Evolutionary conservation across 768 basidiomycete species (phyloP), one percentile per base, ranked within the genome.

Genomic region (Calocybe indica): DNA sequence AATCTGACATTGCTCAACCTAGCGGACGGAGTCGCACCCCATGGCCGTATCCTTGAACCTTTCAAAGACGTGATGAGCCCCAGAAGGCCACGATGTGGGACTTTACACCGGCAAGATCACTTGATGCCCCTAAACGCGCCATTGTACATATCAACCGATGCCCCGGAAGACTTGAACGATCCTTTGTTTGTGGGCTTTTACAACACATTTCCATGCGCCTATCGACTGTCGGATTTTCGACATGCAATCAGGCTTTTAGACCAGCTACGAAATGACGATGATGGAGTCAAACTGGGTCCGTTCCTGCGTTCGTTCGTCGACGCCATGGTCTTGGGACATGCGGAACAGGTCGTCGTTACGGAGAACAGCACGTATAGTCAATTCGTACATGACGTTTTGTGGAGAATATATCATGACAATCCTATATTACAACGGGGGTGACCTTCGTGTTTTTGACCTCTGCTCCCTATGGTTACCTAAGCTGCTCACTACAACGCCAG

Each of bases 321-420:
- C 58, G 85, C 82, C 5, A 69, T 88, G 66, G 75, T 92, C 30
- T 76, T 79, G 11, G 77, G 78, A 2, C 71, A 72, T 45, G 83
- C 81, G 0, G 63, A 71, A 60, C 65, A 57, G 11, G 74, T 88
- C 30, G 76, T 83, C 0, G 86, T 85, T 1, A 92, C 88, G 9
- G 75, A 79, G 46, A 75, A 77, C 47, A 89, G 86, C 56, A 90
- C 89, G 30, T 91, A 88, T 54, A 85, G 84, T 60, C 64, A 70
- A 45, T 92, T 82, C 52, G 75, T 86, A 13, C 65, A 70, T 48
- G 82, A 87, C 49, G 77, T 87, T 22, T 57, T 90, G 52, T 86
- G 85, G 83, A 69, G 75, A 57, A 70, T 60, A 43, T 74, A 77
- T 60, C 82, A 82, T 55, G 73, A 72, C 0, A 65, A 68, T 55